These are phyloP conservation scores for Streptanthus diversifolius DNA, from an alignment of 345 rosid genomes.

Conservation along the genomic window DNA sequence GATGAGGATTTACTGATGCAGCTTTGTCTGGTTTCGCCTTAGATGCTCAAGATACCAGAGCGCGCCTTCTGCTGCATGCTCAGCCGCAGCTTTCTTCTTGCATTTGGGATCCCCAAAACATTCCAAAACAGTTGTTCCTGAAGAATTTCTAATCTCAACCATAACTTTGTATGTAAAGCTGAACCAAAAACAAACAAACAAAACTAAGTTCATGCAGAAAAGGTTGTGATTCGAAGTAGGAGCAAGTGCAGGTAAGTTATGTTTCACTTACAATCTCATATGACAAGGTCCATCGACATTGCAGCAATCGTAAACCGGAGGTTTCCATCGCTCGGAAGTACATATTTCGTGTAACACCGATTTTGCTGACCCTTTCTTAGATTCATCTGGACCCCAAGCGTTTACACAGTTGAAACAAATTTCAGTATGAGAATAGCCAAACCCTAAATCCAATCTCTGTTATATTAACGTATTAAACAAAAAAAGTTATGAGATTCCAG, in stretches of 20 bases:
- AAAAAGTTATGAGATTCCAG: not conserved
- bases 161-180: slow-evolving; percentile 58
- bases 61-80: slow-evolving; percentile 68
- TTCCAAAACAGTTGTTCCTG: slow-evolving; percentile 33
- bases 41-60: slow-evolving; percentile 53
- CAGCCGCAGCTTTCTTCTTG: slow-evolving; percentile 58
- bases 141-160: slow-evolving; percentile 38
- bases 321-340: slow-evolving; percentile 45
- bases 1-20: not conserved
- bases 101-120: slow-evolving; percentile 46
- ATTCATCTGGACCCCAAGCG: slow-evolving; percentile 30
- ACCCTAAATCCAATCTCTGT: not conserved
- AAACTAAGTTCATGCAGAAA: slow-evolving; percentile 1
- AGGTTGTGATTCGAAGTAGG: not conserved
- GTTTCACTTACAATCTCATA: slow-evolving; percentile 46
- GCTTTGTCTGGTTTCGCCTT: slow-evolving; percentile 16
- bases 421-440: not conserved
- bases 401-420: not conserved
- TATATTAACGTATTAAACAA: not conserved
- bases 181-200: slow-evolving; percentile 1
- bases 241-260: not conserved
- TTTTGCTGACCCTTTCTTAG: slow-evolving; percentile 35
- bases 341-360: slow-evolving; percentile 45
- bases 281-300: slow-evolving; percentile 58
- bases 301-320: slow-evolving; percentile 56